Conservation (phyloP, 306 rosid genomes). For the Lathyrus oleraceus region DNA sequence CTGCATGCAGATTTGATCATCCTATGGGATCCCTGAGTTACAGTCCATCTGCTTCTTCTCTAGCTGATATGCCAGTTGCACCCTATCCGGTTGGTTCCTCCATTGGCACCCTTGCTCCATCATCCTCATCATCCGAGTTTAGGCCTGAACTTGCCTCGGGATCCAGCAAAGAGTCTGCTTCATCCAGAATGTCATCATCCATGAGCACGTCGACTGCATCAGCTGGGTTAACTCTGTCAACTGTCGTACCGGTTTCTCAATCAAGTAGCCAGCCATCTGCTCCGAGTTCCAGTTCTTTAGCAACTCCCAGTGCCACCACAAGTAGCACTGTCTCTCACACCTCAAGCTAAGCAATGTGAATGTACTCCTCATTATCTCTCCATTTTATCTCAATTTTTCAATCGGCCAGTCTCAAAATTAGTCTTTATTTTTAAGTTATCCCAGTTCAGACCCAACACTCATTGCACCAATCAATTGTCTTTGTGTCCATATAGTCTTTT, state of each 20-base stretch:
- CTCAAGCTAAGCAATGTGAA: conserved; percentile 73
- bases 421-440: conserved; percentile 67
- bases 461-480: conserved; percentile 58
- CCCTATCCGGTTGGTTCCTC: conserved; percentile 97
- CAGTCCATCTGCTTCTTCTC: conserved; percentile 92
- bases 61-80: conserved; percentile 88
- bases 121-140: conserved; percentile 88
- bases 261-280: conserved; percentile 59
- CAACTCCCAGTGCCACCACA: conserved; percentile 50
- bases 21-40: conserved; percentile 84
- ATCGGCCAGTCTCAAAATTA: conserved; percentile 59
- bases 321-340: conserved; percentile 57
- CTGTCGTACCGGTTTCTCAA: conserved; percentile 53
- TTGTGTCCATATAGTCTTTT: conserved; percentile 67
- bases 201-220: conserved; percentile 74
- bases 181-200: conserved; percentile 79
- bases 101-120: conserved; percentile 76
- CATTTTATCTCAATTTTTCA: conserved; percentile 66
- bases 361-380: conserved; percentile 54
- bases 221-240: conserved; percentile 74
- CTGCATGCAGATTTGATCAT: conserved; percentile 91
- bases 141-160: conserved; percentile 71
- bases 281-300: conserved; percentile 61
- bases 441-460: conserved; percentile 66
- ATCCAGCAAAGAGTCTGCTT: conserved; percentile 69